Base-by-base conservation (phyloP, 176 grass and related monocot species). In the Pontederia crassipes region DNA sequence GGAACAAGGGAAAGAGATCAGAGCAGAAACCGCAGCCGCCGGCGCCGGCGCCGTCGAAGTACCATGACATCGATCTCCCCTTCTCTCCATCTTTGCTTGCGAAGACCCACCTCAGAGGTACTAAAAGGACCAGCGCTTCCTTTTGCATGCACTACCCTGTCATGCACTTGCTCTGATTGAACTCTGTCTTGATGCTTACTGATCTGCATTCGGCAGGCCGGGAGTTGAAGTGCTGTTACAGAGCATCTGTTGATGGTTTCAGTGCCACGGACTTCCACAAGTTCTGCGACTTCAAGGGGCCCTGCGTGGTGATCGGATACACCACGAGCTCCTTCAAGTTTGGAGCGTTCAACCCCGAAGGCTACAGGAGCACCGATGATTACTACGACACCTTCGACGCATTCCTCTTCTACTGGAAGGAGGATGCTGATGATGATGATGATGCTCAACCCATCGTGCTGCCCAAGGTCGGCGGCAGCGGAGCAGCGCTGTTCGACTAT, bases 401-500 rank as follows among this genome's bases (percentile, higher is more conserved):
- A 47, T 96, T 96, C 73, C 86, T 96, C 56, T 96, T 96, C 75
- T 96, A 96, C 55, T 96, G 83, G 86, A 72, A 68, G 54, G 48
- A 46, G 15, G 17, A 11, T 28, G 59, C 15, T 16, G 63, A 8
- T 29, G 61, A 2, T 12, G 18, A 8, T 3, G 61, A 24, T 24
- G 66, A 1, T 28, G 53, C 13, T 12, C 27, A 55, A 45, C 82
- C 77, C 0, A 61, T 80, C 50, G 61, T 82, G 11, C 69, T 90
- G 53, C 83, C 75, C 0, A 96, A 96, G 78, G 77, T 96, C 15
- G 91, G 86, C 4, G 86, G 91, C 28, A 85, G 91, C 64, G 91
- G 91, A 26, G 91, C 86, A 12, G 91, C 91, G 62, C 76, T 96
- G 67, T 90, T 96, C 57, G 91, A 96, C 62, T 96, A 96, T 63